Percentiles rank a stretch among this genome's conserved stretches.
phyloP scores from a whole-genome alignment of 768 basidiomycete species.

The Daedaleopsis nitida region DNA sequence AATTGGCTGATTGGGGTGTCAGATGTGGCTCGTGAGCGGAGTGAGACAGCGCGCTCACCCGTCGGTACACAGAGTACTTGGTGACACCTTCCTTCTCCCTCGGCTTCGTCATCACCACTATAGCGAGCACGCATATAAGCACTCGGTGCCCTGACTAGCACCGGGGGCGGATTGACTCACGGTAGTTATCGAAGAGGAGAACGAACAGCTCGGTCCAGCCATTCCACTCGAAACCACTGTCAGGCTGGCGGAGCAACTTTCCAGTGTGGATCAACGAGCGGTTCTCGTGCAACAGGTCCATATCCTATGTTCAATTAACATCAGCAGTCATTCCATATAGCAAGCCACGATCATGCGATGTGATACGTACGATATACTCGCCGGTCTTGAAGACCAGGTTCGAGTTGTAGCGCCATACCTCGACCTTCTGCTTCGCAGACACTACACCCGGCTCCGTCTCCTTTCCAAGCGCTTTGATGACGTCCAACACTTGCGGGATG shows the following conservation, averaged over 20 bases:
- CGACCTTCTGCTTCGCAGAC: slow-evolving; percentile 85
- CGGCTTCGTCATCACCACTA: slow-evolving; percentile 89
- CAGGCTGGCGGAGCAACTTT: slow-evolving; percentile 83
- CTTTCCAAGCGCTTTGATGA: slow-evolving; percentile 85
- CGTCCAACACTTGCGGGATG: slow-evolving; percentile 84
- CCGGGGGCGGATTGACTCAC: slow-evolving; percentile 46
- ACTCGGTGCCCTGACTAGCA: not conserved
- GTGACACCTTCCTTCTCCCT: slow-evolving; percentile 75
- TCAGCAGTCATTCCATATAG: not conserved
- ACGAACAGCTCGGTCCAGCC: slow-evolving; percentile 91
- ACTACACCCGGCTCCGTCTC: slow-evolving; percentile 86
- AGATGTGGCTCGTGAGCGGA: not conserved
- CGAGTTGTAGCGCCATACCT: slow-evolving; percentile 84
- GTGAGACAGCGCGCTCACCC: slow-evolving; percentile 49
- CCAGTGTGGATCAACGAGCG: slow-evolving; percentile 84
- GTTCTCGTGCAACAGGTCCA: slow-evolving; percentile 85
- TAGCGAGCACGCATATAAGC: not conserved
- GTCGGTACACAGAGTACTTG: slow-evolving; percentile 78
- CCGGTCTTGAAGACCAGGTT: slow-evolving; percentile 80
- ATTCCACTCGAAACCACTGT: slow-evolving; percentile 84
- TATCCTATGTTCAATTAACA: slow-evolving; percentile 51
- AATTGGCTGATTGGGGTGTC: slow-evolving; percentile 62
- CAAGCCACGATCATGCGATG: not conserved
- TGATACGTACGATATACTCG: slow-evolving; percentile 57
- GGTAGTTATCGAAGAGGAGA: slow-evolving; percentile 92